Conservation (phyloP, 495 filamentous ascomycete genomes). For the Entonaema liquescens region DNA sequence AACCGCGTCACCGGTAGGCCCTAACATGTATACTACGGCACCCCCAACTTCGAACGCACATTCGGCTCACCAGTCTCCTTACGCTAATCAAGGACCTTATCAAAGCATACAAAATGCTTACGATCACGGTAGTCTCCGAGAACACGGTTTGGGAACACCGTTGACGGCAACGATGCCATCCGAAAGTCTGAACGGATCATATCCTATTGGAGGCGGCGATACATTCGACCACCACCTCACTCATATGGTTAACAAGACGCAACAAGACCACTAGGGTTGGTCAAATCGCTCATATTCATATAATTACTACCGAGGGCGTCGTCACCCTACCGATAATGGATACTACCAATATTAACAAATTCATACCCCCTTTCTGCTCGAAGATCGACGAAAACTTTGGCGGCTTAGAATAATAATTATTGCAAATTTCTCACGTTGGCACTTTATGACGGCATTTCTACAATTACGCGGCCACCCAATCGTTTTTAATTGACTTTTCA, state of each 20-base stretch:
- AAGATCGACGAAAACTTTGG: conserved; percentile 13
- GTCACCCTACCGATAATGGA: background rate
- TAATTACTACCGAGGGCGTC: background rate
- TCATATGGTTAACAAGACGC: conserved; percentile 39
- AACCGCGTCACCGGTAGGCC: conserved; percentile 44
- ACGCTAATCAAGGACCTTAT: conserved; percentile 42
- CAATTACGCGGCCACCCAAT: conserved; percentile 17
- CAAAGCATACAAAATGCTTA: conserved; percentile 44
- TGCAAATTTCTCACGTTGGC: conserved; percentile 15
- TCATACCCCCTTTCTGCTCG: conserved; percentile 7
- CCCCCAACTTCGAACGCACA: conserved; percentile 44
- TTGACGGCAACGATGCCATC: conserved; percentile 45
- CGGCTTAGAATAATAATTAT: conserved; percentile 27
- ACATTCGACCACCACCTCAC: conserved; percentile 33
- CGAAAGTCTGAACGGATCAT: conserved; percentile 41
- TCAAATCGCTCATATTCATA: background rate
- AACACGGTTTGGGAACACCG: conserved; percentile 43
- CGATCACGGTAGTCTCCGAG: conserved; percentile 44
- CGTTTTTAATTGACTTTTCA: conserved; percentile 24
- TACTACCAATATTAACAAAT: background rate
- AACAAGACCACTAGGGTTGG: conserved; percentile 28
- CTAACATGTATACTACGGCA: conserved; percentile 47
- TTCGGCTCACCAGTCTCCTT: conserved; percentile 43
- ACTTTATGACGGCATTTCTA: conserved; percentile 28
- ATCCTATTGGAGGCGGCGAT: conserved; percentile 28